Conservation (phyloP, 1,284 basidiomycete species). For the Rhodotorula sp. region DNA sequence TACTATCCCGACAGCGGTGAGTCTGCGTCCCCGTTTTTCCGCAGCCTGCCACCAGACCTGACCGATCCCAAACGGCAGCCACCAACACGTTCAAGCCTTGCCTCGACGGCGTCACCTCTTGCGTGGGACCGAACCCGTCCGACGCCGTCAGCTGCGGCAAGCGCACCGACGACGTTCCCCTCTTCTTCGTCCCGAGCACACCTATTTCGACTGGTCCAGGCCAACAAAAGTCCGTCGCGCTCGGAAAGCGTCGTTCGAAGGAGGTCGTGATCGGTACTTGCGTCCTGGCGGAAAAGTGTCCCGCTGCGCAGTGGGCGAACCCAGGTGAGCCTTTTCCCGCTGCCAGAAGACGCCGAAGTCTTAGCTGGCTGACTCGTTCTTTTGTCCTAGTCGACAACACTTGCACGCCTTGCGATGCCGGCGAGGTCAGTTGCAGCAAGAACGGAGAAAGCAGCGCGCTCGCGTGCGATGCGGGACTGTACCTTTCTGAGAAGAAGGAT, state of each 20-base stretch:
- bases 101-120: neutral
- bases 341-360: too few species aligned
- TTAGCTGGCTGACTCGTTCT: too few species aligned
- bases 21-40: too few species aligned
- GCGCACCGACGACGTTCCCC: neutral
- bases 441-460: neutral
- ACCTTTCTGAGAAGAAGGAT: neutral
- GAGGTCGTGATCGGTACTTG: neutral
- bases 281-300: neutral
- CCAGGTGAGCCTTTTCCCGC: neutral
- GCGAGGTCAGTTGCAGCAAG: neutral
- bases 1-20: constrained; percentile 1
- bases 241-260: too few species aligned
- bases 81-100: constrained; percentile 2
- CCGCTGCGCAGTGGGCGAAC: neutral
- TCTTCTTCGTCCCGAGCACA: neutral
- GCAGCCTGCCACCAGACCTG: too few species aligned
- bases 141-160: neutral
- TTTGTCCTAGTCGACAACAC: neutral
- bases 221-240: neutral
- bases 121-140: neutral
- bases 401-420: constrained; percentile 1
- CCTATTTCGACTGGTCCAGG: neutral
- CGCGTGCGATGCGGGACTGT: neutral
- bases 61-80: neutral